Percentiles rank a stretch among this genome's conserved stretches.
phyloP scores from a whole-genome alignment of 2,329 filamentous ascomycete species.

The Cladophialophora bantiana region DNA sequence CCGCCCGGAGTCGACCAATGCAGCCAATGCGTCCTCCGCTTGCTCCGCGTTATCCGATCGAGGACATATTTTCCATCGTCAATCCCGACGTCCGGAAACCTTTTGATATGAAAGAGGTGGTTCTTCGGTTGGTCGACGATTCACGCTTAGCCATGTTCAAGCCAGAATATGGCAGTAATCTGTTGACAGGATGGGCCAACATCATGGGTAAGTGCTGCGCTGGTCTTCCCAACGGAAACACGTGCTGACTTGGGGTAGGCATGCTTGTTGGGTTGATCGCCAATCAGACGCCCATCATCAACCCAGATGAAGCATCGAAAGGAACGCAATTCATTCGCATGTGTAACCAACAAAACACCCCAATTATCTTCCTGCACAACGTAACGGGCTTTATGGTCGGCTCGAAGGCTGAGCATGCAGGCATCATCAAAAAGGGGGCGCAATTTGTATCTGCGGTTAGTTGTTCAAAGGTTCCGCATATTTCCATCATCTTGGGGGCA shows the following conservation, averaged over 20 bases:
- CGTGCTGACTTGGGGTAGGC: constrained; percentile 37
- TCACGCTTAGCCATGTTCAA: constrained; percentile 52
- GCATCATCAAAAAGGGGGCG: constrained; percentile 55
- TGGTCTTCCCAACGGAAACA: neutral
- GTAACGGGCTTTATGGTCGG: constrained; percentile 60
- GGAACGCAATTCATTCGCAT: constrained; percentile 53
- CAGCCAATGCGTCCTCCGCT: constrained; percentile 24
- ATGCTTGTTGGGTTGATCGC: constrained; percentile 50
- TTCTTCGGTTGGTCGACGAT: constrained; percentile 53
- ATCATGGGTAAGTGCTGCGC: constrained; percentile 44
- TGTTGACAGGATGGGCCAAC: constrained; percentile 51
- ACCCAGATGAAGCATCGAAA: constrained; percentile 52
- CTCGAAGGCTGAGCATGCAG: constrained; percentile 52
- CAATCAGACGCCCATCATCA: constrained; percentile 52
- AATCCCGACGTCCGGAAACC: constrained; percentile 51
- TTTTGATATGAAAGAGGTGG: constrained; percentile 50
- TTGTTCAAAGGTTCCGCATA: constrained; percentile 54
- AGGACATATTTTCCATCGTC: constrained; percentile 50
- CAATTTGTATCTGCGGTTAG: constrained; percentile 56
- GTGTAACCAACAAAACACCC: constrained; percentile 53
- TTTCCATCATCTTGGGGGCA: constrained; percentile 54
- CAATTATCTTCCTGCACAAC: constrained; percentile 57
- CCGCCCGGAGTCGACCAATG: constrained; percentile 13
- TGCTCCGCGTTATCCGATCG: constrained; percentile 46
- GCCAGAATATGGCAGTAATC: constrained; percentile 49